Percentiles rank a stretch among this genome's conserved stretches.
Evolutionary conservation across 495 filamentous ascomycete genomes (phyloP).

Genomic region (Staphylotrichum tortipilum): DNA sequence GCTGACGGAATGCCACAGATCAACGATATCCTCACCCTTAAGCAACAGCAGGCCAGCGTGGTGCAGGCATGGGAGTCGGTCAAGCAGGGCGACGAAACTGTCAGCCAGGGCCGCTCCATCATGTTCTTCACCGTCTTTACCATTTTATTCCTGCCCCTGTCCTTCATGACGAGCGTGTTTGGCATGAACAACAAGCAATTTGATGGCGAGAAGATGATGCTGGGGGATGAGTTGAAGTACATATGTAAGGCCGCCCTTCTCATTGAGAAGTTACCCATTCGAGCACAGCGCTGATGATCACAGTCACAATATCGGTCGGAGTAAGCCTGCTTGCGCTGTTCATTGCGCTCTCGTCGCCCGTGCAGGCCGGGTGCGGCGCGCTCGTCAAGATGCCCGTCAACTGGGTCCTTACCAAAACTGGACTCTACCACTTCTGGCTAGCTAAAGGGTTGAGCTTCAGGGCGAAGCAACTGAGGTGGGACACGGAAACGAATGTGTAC

Average conservation of each 20-base stretch:
- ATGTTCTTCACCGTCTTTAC: constrained; percentile 60
- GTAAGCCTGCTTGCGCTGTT: constrained; percentile 12
- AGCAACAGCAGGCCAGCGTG: constrained; percentile 54
- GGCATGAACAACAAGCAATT: constrained; percentile 32
- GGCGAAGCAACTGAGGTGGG: not conserved
- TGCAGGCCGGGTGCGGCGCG: constrained; percentile 2
- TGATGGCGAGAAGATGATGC: not conserved
- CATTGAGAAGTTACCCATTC: too few species aligned
- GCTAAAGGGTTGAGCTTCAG: not conserved
- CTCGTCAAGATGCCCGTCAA: constrained; percentile 6
- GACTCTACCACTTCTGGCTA: constrained; percentile 17
- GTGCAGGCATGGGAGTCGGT: constrained; percentile 47
- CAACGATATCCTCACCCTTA: constrained; percentile 46
- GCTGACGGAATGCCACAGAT: constrained; percentile 19
- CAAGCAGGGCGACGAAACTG: constrained; percentile 48
- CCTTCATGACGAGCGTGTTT: constrained; percentile 29
- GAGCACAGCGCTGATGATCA: too few species aligned
- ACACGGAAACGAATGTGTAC: constrained; percentile 4
- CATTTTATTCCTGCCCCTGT: constrained; percentile 43
- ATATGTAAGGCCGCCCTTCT: too few species aligned
- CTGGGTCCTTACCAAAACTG: constrained; percentile 4
- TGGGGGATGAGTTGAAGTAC: too few species aligned
- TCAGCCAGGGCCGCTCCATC: constrained; percentile 49
- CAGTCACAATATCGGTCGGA: constrained; percentile 25
- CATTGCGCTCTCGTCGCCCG: not conserved